phyloP scores from a whole-genome alignment of 345 rosid species.

The Euclidium syriacum region DNA sequence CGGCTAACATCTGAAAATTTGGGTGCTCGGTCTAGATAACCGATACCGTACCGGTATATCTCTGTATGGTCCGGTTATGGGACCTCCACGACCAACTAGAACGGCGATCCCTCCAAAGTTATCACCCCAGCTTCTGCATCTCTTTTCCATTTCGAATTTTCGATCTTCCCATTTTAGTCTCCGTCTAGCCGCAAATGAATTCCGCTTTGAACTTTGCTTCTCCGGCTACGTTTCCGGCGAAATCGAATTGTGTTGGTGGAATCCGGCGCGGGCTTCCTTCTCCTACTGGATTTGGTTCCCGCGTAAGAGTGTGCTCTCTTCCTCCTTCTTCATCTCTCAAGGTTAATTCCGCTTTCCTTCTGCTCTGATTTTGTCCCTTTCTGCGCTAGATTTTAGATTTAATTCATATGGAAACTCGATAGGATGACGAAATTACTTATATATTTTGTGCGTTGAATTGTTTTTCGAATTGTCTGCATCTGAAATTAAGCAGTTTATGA shows the following conservation, averaged over 20 bases:
- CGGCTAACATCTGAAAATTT: too few relatives aligned
- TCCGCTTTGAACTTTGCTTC: slow-evolving; percentile 6
- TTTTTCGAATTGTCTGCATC: neutral
- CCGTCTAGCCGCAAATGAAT: neutral
- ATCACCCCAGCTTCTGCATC: neutral
- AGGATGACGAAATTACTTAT: neutral
- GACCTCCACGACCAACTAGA: neutral
- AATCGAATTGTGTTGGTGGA: neutral
- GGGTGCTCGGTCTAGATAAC: neutral
- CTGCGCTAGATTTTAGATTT: neutral
- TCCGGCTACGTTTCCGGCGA: slow-evolving; percentile 6
- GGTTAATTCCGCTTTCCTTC: neutral
- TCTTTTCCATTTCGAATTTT: slow-evolving; percentile 1
- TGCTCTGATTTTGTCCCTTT: neutral
- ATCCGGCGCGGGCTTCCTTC: neutral
- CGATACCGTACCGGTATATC: slow-evolving; percentile 4
- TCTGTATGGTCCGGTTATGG: neutral
- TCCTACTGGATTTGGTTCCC: neutral
- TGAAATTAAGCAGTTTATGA: neutral
- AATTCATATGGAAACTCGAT: neutral
- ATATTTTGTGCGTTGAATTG: neutral
- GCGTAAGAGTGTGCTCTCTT: slow-evolving; percentile 14
- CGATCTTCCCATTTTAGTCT: neutral
- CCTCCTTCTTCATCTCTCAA: slow-evolving; percentile 22
- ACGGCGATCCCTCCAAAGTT: slow-evolving; percentile 35